Conservation (phyloP, 2,329 filamentous ascomycete genomes). For the Colletotrichum sp. region DNA sequence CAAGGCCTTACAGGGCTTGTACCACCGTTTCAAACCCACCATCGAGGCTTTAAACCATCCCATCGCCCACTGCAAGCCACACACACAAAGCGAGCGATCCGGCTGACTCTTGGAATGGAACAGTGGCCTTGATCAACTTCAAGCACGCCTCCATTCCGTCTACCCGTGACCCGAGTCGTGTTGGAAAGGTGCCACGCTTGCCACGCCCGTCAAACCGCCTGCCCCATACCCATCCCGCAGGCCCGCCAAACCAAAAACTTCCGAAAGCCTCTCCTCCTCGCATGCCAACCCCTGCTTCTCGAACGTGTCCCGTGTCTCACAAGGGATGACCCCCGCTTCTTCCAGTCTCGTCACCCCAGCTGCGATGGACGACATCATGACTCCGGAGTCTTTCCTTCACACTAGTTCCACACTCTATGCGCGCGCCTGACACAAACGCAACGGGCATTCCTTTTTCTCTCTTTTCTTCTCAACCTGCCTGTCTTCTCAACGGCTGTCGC, state of each 20-base stretch:
- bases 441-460: not conserved
- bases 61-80: not conserved
- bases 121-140: not conserved
- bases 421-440: constrained; percentile 3
- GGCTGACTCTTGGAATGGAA: not conserved
- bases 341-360: not conserved
- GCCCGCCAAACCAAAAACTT: not conserved
- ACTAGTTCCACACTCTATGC: not conserved
- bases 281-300: constrained; percentile 4
- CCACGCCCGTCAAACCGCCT: not conserved
- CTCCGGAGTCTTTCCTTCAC: not conserved
- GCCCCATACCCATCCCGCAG: not conserved
- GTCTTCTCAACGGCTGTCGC: not conserved
- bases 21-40: constrained; percentile 7
- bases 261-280: not conserved
- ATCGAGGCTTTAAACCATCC: not conserved
- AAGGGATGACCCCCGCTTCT: not conserved
- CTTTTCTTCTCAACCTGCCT: not conserved
- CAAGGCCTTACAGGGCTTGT: constrained; percentile 12
- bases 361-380: constrained; percentile 1
- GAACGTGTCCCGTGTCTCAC: not conserved
- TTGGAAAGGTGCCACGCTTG: not conserved
- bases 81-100: not conserved
- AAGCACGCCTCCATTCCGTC: constrained; percentile 4
- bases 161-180: constrained; percentile 6